Percentiles rank a stretch among this genome's conserved stretches.
These are phyloP conservation scores for Penicillium flavigenum DNA, from an alignment of 495 filamentous ascomycete genomes.

Conservation along the genomic window DNA sequence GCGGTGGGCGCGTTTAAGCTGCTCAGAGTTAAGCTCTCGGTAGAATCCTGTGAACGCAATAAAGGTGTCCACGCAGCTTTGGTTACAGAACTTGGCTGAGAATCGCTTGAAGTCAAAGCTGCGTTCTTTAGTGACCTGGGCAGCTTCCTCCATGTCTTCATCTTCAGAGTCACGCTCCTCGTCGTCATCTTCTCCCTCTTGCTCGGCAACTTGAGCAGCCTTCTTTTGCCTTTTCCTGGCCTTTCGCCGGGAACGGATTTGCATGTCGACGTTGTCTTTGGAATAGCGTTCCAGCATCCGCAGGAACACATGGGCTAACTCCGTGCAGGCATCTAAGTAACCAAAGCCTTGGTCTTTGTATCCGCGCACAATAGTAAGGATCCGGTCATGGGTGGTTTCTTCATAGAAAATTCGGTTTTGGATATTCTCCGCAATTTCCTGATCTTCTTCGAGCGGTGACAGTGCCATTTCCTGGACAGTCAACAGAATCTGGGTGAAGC, in stretches of 20 bases:
- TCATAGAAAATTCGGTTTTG: constrained; percentile 97
- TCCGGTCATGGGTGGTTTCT: constrained; percentile 84
- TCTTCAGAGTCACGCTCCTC: constrained; percentile 66
- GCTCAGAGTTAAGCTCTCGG: constrained; percentile 71
- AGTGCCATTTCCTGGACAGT: constrained; percentile 93
- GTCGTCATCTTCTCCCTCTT: constrained; percentile 40
- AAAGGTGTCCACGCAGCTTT: constrained; percentile 87
- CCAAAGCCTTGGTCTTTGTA: constrained; percentile 95
- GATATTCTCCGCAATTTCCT: constrained; percentile 98
- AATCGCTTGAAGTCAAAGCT: constrained; percentile 94
- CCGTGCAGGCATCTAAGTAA: constrained; percentile 88
- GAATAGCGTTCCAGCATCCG: constrained; percentile 91
- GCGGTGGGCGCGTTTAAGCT: constrained; percentile 90
- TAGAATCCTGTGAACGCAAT: constrained; percentile 78
- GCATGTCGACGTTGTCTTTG: constrained; percentile 89
- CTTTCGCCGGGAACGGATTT: constrained; percentile 76
- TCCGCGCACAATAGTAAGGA: constrained; percentile 71
- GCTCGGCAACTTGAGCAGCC: constrained; percentile 28
- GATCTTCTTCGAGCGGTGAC: constrained; percentile 83
- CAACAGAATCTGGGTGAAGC: constrained; percentile 74
- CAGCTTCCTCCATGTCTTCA: constrained; percentile 70
- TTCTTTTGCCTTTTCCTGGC: constrained; percentile 69
- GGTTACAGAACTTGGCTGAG: constrained; percentile 72
- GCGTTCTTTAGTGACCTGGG: constrained; percentile 70
- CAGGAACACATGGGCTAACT: constrained; percentile 86